phyloP scores from a whole-genome alignment of 352 stramenopile genomes.

The Phytophthora crassamura region DNA sequence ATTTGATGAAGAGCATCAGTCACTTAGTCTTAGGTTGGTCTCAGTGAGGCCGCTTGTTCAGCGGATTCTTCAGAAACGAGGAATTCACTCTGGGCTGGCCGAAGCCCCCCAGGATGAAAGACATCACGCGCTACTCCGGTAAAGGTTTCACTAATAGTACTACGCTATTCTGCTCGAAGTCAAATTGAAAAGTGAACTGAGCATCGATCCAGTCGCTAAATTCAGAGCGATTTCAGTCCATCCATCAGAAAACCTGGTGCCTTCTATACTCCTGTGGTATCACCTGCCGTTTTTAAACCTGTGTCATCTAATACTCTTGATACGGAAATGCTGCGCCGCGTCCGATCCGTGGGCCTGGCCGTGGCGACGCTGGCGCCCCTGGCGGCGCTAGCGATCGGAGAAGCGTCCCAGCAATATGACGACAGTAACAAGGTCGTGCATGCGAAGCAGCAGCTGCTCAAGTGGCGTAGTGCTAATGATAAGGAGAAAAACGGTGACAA shows the following conservation, averaged over 20 bases:
- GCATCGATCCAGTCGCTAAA: not conserved
- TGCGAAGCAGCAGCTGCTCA: slow-evolving; percentile 48
- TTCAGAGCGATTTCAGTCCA: slow-evolving; percentile 20
- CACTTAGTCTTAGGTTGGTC: slow-evolving; percentile 82
- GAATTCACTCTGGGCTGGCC: slow-evolving; percentile 84
- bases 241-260: slow-evolving; percentile 15
- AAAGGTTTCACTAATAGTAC: not conserved
- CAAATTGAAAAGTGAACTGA: slow-evolving; percentile 23
- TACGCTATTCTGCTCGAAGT: too few species aligned
- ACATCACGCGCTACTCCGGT: slow-evolving; percentile 67
- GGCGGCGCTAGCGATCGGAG: slow-evolving; percentile 38
- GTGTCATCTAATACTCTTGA: slow-evolving; percentile 9
- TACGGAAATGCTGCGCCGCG: slow-evolving; percentile 24
- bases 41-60: slow-evolving; percentile 89
- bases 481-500: slow-evolving; percentile 1
- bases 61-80: slow-evolving; percentile 90
- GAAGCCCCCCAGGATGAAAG: slow-evolving; percentile 64
- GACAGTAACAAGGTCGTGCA: slow-evolving; percentile 40
- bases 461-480: slow-evolving; percentile 7
- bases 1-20: slow-evolving; percentile 70
- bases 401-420: slow-evolving; percentile 54
- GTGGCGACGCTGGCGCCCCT: slow-evolving; percentile 35
- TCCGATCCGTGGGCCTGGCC: slow-evolving; percentile 22
- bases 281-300: not conserved
- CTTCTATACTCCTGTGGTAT: slow-evolving; percentile 16